phyloP scores from a whole-genome alignment of 768 basidiomycete species.

The Leccinum barrowsii region DNA sequence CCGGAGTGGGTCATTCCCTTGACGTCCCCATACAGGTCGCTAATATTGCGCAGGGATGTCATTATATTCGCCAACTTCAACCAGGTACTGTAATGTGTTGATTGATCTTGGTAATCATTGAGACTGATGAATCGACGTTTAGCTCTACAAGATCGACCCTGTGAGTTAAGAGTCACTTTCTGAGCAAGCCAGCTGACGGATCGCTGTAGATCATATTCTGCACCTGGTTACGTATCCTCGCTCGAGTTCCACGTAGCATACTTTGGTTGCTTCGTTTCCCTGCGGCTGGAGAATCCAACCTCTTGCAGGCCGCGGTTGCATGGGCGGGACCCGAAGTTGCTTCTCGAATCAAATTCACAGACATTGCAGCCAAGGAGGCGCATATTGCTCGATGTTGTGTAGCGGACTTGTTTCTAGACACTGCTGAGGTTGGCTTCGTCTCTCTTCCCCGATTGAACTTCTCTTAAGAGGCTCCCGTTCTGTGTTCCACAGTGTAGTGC shows the following conservation, averaged over 20 bases:
- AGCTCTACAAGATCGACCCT: conserved; percentile 48
- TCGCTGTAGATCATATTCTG: conserved; percentile 37
- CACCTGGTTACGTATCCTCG: conserved; percentile 47
- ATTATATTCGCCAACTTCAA: conserved; percentile 54
- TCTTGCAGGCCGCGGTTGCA: conserved; percentile 37
- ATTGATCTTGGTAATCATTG: neutral
- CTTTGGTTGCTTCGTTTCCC: conserved; percentile 55
- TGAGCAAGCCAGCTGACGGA: conserved; percentile 1
- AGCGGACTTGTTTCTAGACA: conserved; percentile 51
- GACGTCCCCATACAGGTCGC: neutral
- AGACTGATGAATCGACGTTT: conserved; percentile 6
- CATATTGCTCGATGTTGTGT: conserved; percentile 45
- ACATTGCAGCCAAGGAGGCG: conserved; percentile 43
- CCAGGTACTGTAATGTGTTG: conserved; percentile 34
- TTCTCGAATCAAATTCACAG: conserved; percentile 44
- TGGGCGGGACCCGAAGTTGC: conserved; percentile 49
- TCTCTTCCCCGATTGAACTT: neutral
- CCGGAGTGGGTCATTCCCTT: conserved; percentile 31
- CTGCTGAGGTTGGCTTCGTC: conserved; percentile 38
- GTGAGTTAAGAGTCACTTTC: conserved; percentile 17
- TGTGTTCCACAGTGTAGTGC: conserved; percentile 42
- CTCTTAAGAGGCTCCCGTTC: neutral
- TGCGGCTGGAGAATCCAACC: conserved; percentile 42
- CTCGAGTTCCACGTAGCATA: conserved; percentile 41
- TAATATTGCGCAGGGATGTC: conserved; percentile 30